Evolutionary conservation across 169 alveolate genomes (phyloP).

Genomic region (Ichthyophthirius multifiliis): DNA sequence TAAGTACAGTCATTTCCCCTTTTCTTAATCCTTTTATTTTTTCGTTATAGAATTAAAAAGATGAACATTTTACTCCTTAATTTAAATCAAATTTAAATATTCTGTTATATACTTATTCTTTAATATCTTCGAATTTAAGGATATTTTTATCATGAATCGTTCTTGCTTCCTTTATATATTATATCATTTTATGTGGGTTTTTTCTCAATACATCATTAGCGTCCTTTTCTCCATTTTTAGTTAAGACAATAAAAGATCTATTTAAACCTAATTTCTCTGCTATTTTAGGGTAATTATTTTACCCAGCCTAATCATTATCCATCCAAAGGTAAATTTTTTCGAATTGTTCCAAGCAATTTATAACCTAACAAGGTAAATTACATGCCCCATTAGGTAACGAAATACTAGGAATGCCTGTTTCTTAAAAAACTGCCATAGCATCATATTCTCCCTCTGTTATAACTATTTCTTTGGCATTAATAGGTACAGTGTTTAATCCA

Average conservation of each 20-base stretch:
- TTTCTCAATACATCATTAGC: slow-evolving; percentile 92
- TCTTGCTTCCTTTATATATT: slow-evolving; percentile 65
- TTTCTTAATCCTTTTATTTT: slow-evolving; percentile 88
- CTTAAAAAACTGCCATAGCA: slow-evolving; percentile 94
- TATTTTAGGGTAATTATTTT: slow-evolving; percentile 87
- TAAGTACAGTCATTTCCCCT: slow-evolving; percentile 94
- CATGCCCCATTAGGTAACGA: slow-evolving; percentile 95
- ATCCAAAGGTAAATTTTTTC: slow-evolving; percentile 92
- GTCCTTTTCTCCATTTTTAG: slow-evolving; percentile 79
- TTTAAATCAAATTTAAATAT: slow-evolving; percentile 42
- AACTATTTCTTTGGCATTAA: slow-evolving; percentile 70
- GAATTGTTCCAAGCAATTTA: slow-evolving; percentile 89
- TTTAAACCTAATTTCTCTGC: slow-evolving; percentile 91
- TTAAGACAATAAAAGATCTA: slow-evolving; percentile 85
- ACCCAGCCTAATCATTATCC: slow-evolving; percentile 94
- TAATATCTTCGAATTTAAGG: slow-evolving; percentile 82
- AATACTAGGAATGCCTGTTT: slow-evolving; percentile 89
- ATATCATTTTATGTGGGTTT: slow-evolving; percentile 49
- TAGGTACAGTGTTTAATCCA: slow-evolving; percentile 85
- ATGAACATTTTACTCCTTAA: slow-evolving; percentile 49
- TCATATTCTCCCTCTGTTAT: slow-evolving; percentile 97
- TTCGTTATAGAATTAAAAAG: slow-evolving; percentile 59
- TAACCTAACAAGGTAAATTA: slow-evolving; percentile 87
- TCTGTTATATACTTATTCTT: slow-evolving; percentile 35
- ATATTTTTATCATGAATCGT: slow-evolving; percentile 88